Conservation (phyloP, 1,284 basidiomycete species). For the Erythrobasidium hasegawianum region DNA sequence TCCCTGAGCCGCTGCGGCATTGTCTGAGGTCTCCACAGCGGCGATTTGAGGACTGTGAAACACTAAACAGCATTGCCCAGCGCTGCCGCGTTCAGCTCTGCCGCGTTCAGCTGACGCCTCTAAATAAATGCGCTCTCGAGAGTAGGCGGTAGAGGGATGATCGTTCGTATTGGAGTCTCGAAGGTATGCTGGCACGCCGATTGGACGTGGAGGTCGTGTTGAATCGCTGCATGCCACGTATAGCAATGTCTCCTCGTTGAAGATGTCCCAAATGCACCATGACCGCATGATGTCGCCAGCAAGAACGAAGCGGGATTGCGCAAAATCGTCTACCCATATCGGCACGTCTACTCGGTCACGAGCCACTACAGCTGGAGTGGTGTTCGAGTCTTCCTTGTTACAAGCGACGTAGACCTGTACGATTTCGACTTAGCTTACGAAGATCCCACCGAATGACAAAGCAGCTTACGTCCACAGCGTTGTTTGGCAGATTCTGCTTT, state of each 20-base stretch:
- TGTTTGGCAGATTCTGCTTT: constrained; percentile 7
- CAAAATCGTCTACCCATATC: constrained; percentile 27
- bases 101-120: constrained; percentile 15
- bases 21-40: not conserved
- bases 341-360: constrained; percentile 24
- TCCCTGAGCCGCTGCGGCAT: not conserved
- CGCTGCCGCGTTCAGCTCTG: constrained; percentile 9
- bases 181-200: constrained; percentile 18
- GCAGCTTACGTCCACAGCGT: constrained; percentile 24
- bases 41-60: not conserved
- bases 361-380: constrained; percentile 15
- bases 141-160: constrained; percentile 17
- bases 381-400: not conserved
- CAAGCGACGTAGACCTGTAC: constrained; percentile 27
- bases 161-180: constrained; percentile 2
- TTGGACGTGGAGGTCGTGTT: constrained; percentile 16
- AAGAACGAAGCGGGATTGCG: constrained; percentile 28
- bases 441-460: not conserved
- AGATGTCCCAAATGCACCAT: constrained; percentile 27
- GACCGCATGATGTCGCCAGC: constrained; percentile 30
- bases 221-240: constrained; percentile 14
- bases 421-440: not conserved
- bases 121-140: constrained; percentile 26
- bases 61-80: constrained; percentile 26
- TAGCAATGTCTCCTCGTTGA: constrained; percentile 6